phyloP scores from a whole-genome alignment of 1,284 basidiomycete genomes.

The Vanrija pseudolonga region DNA sequence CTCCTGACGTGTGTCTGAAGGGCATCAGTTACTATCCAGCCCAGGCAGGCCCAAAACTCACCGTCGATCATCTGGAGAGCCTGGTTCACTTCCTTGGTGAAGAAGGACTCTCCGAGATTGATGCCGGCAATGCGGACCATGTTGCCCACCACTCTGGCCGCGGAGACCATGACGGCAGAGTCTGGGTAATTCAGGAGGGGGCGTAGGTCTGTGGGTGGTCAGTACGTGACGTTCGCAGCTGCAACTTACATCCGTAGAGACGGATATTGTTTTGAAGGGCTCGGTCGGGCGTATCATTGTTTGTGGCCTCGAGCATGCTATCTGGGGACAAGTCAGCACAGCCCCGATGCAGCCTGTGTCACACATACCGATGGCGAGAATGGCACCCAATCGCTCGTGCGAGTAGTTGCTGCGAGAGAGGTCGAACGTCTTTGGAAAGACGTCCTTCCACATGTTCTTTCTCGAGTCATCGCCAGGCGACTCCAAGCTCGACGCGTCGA shows the following conservation, averaged over 20 bases:
- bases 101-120: conserved; percentile 46
- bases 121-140: conserved; percentile 47
- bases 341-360: neutral
- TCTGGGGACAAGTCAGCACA: conserved; percentile 17
- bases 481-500: conserved; percentile 41
- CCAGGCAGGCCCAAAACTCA: conserved; percentile 13
- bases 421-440: conserved; percentile 53
- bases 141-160: conserved; percentile 44
- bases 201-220: conserved; percentile 32
- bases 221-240: neutral
- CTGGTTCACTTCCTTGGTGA: conserved; percentile 47
- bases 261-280: conserved; percentile 43
- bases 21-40: neutral
- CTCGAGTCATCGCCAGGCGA: conserved; percentile 44
- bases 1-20: conserved; percentile 43
- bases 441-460: conserved; percentile 49
- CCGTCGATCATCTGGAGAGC: conserved; percentile 46
- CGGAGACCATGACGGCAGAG: conserved; percentile 47
- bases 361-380: conserved; percentile 50
- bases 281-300: conserved; percentile 45
- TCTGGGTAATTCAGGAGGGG: conserved; percentile 46
- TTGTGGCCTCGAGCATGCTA: conserved; percentile 38
- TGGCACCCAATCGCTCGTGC: conserved; percentile 52
- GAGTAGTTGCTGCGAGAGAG: conserved; percentile 51
- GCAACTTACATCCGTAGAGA: conserved; percentile 43